Evolutionary conservation across 176 grass and related monocot genomes (phyloP), one percentile per base, ranked within the genome.

Genomic region (Rhynchospora breviuscula): DNA sequence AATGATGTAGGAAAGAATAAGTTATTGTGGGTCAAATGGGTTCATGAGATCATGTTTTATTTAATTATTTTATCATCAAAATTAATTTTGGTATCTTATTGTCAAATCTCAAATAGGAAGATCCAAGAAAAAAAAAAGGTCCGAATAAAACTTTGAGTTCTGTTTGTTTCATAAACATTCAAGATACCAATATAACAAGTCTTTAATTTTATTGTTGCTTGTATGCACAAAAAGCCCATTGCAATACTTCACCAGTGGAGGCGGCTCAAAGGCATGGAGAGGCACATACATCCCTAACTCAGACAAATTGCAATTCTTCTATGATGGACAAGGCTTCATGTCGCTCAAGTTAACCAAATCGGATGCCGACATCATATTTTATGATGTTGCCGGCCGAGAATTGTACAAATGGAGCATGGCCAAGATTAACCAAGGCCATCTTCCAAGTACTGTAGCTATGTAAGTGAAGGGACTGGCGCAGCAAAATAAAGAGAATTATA

Each of bases 241-340:
- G 44, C 78, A 98, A 63, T 87, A 88, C 23, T 43, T 98, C 21
- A 98, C 95, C 0, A 98, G 92, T 23, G 94, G 94, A 63, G 95
- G 90, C 1, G 94, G 94, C 0, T 97, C 94, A 0, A 97, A 85
- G 87, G 92, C 95, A 14, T 98, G 95, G 95, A 88, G 90, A 0
- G 92, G 90, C 18, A 83, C 89, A 47, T 90, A 91, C 59, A 91
- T 67, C 69, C 7, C 63, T 0, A 98, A 85, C 22, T 10, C 90
- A 0, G 92, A 98, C 43, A 93, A 91, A 80, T 52, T 90, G 15
- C 85, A 75, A 63, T 98, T 98, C 89, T 85, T 98, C 63, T 88
- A 98, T 60, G 96, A 98, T 22, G 96, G 96, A 2, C 93, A 98
- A 60, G 93, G 96, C 7, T 98, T 98, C 79, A 68, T 93, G 83